Percentiles rank a stretch among this genome's conserved stretches.
Conservation (phyloP, 2,329 filamentous ascomycete species). For the Alternaria incomplexa region DNA sequence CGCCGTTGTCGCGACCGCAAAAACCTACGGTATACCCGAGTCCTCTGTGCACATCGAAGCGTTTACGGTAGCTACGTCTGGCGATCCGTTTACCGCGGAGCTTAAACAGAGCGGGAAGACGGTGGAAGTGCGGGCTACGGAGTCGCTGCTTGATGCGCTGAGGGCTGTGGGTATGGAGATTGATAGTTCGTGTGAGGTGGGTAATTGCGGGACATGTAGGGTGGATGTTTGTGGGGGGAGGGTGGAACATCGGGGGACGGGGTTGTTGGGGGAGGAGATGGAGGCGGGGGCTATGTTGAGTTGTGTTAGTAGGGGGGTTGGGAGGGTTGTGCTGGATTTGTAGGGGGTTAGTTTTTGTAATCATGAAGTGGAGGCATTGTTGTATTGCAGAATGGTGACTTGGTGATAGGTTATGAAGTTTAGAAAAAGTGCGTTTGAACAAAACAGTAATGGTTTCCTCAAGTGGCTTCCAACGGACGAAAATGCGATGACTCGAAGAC, state of each 20-base stretch:
- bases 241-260: constrained; percentile 50
- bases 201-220: constrained; percentile 54
- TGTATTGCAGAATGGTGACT: not conserved
- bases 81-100: constrained; percentile 66
- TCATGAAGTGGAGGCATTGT: no score
- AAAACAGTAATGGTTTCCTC: not conserved
- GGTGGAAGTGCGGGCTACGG: constrained; percentile 53
- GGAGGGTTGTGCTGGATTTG: constrained; percentile 41
- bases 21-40: constrained; percentile 52
- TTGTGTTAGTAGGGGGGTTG: constrained; percentile 48
- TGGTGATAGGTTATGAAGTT: not conserved
- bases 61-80: constrained; percentile 61
- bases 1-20: constrained; percentile 53
- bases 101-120: constrained; percentile 53
- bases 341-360: no score
- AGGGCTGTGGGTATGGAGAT: constrained; percentile 53
- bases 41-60: constrained; percentile 67
- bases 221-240: constrained; percentile 48
- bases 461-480: not conserved
- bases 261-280: constrained; percentile 47
- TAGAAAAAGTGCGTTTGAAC: not conserved
- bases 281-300: constrained; percentile 38
- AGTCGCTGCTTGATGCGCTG: constrained; percentile 52
- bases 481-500: not conserved
- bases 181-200: constrained; percentile 52